phyloP scores from a whole-genome alignment of 768 basidiomycete species.

The Lactifluus subvellereus region DNA sequence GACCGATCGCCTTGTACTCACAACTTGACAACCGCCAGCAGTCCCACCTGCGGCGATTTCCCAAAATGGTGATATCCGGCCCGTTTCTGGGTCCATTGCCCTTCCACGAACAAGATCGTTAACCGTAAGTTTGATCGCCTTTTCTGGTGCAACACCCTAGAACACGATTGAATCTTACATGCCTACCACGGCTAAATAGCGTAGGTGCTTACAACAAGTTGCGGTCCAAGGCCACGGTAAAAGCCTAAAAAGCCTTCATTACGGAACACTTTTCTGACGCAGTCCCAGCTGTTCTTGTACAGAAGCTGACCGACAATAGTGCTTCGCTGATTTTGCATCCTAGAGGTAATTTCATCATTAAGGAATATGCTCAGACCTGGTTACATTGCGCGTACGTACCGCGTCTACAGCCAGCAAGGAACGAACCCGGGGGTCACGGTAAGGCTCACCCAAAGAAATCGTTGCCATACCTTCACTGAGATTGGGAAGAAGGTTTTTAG shows the following conservation, averaged over 20 bases:
- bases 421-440: background rate
- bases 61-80: constrained; percentile 86
- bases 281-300: constrained; percentile 95
- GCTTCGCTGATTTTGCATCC: constrained; percentile 97
- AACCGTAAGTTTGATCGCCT: constrained; percentile 96
- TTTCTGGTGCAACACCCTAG: constrained; percentile 92
- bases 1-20: constrained; percentile 40
- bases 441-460: background rate
- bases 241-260: constrained; percentile 96
- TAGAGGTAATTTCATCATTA: constrained; percentile 27
- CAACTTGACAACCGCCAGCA: constrained; percentile 97
- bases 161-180: background rate
- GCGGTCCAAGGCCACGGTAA: constrained; percentile 93
- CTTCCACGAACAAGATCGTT: constrained; percentile 84
- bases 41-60: constrained; percentile 87
- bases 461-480: constrained; percentile 62
- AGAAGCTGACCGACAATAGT: constrained; percentile 95
- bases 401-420: constrained; percentile 40
- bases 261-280: constrained; percentile 85
- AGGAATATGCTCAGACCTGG: constrained; percentile 1
- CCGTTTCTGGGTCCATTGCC: constrained; percentile 92
- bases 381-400: constrained; percentile 36
- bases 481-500: constrained; percentile 12
- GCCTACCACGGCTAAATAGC: background rate
- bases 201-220: constrained; percentile 62